Base-by-base conservation (phyloP, 108 stramenopile species). In the Skeletonema costatum region DNA sequence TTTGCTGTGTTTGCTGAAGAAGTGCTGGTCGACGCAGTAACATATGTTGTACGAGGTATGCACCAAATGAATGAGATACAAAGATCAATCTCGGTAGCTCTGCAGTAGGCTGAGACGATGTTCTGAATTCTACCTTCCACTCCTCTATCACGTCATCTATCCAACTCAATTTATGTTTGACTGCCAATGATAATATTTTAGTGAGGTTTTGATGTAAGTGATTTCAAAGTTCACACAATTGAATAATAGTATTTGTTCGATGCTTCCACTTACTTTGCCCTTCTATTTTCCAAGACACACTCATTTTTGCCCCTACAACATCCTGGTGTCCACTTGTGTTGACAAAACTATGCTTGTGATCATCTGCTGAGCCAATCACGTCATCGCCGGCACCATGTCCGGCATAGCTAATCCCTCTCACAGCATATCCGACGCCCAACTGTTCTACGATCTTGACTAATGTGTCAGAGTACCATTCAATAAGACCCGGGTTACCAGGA, bases 401-500 rank as follows among this genome's bases (percentile, higher is more conserved):
- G 7, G 90, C 94, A 87, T 95, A 87, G 19, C 89, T 87, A 13
- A 88, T 60, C 9, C 84, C 89, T 56, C 89, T 68, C 7, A 76
- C 84, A 14, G 87, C 78, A 75, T 74, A 91, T 17, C 90, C 92
- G 5, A 13, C 51, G 44, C 92, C 94, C 25, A 93, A 60, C 13
- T 64, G 64, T 64, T 86, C 13, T 16, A 92, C 44, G 10, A 91
- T 53, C 46, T 56, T 48, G 48, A 64, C 13, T 50, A 92, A 65
- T 30, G 73, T 64, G 32, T 74, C 73, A 12, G 70, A 53, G 67
- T 95, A 95, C 90, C 90, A 95, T 32, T 83, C 84, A 30, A 86
- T 66, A 11, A 84, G 82, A 25, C 94, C 94, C 51, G 94, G 94
- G 81, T 95, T 95, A 11, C 94, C 94, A 30, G 94, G 94, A 66